phyloP scores from a whole-genome alignment of 1,284 basidiomycete species.

The Apiotrichum akiyoshidainum region DNA sequence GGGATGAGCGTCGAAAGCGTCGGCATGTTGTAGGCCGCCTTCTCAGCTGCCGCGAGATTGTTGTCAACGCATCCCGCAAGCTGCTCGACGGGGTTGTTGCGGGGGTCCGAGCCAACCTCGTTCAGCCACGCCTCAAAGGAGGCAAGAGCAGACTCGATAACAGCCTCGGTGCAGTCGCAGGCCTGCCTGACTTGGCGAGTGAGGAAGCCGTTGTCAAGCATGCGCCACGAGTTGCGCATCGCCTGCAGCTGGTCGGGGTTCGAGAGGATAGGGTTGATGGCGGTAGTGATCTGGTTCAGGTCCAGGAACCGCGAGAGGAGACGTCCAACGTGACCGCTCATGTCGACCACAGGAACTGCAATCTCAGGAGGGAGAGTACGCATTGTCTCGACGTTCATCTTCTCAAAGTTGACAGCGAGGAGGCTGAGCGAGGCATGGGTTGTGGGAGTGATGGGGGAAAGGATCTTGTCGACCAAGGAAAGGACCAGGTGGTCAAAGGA shows the following conservation, averaged over 20 bases:
- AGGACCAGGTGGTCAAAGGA: slow-evolving; percentile 26
- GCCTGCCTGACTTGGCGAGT: slow-evolving; percentile 36
- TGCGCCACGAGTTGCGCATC: slow-evolving; percentile 38
- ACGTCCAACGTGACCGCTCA: slow-evolving; percentile 31
- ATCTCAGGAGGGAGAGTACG: slow-evolving; percentile 24
- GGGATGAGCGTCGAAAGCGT: slow-evolving; percentile 20
- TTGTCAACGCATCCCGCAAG: slow-evolving; percentile 17
- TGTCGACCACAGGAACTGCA: slow-evolving; percentile 30
- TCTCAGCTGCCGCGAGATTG: slow-evolving; percentile 10
- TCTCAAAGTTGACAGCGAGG: slow-evolving; percentile 33
- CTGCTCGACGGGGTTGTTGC: slow-evolving; percentile 14
- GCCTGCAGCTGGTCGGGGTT: slow-evolving; percentile 25
- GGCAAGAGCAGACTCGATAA: slow-evolving; percentile 25
- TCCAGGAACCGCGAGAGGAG: slow-evolving; percentile 39
- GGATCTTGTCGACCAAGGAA: slow-evolving; percentile 29
- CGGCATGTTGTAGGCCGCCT: not conserved
- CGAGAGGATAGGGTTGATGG: slow-evolving; percentile 37
- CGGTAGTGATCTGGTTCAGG: slow-evolving; percentile 33
- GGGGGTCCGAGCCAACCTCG: slow-evolving; percentile 15
- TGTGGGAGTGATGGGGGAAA: slow-evolving; percentile 16
- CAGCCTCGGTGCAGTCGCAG: slow-evolving; percentile 26
- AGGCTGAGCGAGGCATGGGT: slow-evolving; percentile 24
- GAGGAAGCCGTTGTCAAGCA: slow-evolving; percentile 28
- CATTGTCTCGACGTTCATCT: slow-evolving; percentile 30
- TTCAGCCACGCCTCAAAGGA: slow-evolving; percentile 34